These are phyloP conservation scores for Talaromyces marneffei DNA, from an alignment of 2,329 filamentous ascomycete genomes.

Conservation along the genomic window DNA sequence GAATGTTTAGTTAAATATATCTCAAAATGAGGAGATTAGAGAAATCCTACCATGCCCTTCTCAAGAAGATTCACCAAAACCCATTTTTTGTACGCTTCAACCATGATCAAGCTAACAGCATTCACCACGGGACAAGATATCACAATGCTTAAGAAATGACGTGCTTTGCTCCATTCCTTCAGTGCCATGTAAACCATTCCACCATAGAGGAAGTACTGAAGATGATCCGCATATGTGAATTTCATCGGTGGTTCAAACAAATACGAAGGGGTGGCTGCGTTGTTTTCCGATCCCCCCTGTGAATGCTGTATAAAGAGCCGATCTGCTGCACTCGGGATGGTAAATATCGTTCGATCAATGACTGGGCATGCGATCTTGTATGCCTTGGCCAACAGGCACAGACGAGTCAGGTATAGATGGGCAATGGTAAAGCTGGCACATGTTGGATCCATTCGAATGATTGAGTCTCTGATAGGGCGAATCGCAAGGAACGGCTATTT, in stretches of 20 bases:
- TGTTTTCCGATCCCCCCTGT: conserved; percentile 31
- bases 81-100: conserved; percentile 91
- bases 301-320: conserved; percentile 21
- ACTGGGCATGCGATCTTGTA: conserved; percentile 38
- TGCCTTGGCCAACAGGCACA: conserved; percentile 39
- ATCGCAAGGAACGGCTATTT: conserved; percentile 36
- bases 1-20: conserved; percentile 10
- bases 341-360: conserved; percentile 37
- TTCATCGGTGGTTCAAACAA: conserved; percentile 24
- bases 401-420: conserved; percentile 36
- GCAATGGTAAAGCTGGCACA: conserved; percentile 40
- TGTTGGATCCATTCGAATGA: conserved; percentile 41
- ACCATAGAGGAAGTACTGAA: conserved; percentile 62
- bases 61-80: conserved; percentile 68
- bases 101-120: conserved; percentile 67
- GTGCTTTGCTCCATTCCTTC: conserved; percentile 58
- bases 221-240: conserved; percentile 37
- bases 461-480: conserved; percentile 37
- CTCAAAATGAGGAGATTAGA: neutral
- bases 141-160: conserved; percentile 57
- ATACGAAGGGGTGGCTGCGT: conserved; percentile 29
- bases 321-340: conserved; percentile 31
- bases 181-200: conserved; percentile 60
- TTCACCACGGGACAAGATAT: conserved; percentile 63
- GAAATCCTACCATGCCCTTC: conserved; percentile 52